A percentile compares a stretch with the other conserved stretches of the same genome.
These are phyloP conservation scores for Spatholobus suberectus DNA, from an alignment of 306 rosid genomes.

Conservation along the genomic window DNA sequence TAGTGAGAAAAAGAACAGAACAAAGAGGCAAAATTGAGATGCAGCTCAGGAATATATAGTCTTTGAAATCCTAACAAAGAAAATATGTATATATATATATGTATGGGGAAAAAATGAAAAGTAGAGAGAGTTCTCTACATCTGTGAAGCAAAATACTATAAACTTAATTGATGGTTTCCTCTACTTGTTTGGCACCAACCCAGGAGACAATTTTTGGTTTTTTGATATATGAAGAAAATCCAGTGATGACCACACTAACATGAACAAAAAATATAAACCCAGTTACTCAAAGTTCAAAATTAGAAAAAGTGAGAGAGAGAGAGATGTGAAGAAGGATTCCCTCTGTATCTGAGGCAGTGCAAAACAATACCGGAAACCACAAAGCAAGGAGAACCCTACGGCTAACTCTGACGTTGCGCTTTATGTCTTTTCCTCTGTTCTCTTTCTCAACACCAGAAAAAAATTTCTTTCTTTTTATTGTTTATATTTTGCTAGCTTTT, in stretches of 20 bases:
- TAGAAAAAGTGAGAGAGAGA: slow-evolving; percentile 16
- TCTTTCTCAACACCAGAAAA: slow-evolving; percentile 49
- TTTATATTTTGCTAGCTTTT: slow-evolving; percentile 2
- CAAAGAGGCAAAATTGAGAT: slow-evolving; percentile 34
- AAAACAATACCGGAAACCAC: slow-evolving; percentile 52
- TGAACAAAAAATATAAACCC: slow-evolving; percentile 44
- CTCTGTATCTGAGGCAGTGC: slow-evolving; percentile 39
- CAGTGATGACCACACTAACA: slow-evolving; percentile 68
- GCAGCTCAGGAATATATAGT: slow-evolving; percentile 25
- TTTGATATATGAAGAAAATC: slow-evolving; percentile 59
- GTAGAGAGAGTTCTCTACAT: not conserved
- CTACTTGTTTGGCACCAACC: slow-evolving; percentile 76
- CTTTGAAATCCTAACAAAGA: slow-evolving; percentile 35
- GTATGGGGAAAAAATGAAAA: not conserved
- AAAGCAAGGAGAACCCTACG: slow-evolving; percentile 70
- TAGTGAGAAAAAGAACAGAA: slow-evolving; percentile 38
- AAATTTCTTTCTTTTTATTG: not conserved
- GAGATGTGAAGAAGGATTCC: slow-evolving; percentile 50
- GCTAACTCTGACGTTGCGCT: slow-evolving; percentile 89
- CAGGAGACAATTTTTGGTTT: slow-evolving; percentile 73
- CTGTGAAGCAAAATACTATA: slow-evolving; percentile 40
- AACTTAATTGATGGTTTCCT: slow-evolving; percentile 8
- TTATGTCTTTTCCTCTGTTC: slow-evolving; percentile 91
- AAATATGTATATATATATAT: not conserved
- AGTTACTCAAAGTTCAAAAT: slow-evolving; percentile 31